Evolutionary conservation across 2,329 filamentous ascomycete species (phyloP).

Genomic region (Parascedosporium putredinis): DNA sequence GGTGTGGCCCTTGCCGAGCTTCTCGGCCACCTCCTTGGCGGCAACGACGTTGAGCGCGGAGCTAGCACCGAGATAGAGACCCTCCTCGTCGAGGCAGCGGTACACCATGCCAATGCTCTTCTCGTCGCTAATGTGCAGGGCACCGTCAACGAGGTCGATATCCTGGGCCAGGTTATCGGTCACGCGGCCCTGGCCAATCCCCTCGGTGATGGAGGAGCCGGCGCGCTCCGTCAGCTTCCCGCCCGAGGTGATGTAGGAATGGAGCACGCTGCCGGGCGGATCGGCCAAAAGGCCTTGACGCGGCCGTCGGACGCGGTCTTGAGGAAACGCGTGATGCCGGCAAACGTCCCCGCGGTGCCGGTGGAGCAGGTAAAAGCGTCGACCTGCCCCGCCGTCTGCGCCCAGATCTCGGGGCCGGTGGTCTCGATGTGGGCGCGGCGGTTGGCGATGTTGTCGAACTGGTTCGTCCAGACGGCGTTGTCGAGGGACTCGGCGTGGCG

Average conservation of each 20-base stretch:
- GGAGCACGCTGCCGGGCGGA: constrained; percentile 84
- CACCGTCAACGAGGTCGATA: constrained; percentile 73
- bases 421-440: constrained; percentile 91
- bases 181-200: constrained; percentile 90
- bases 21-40: constrained; percentile 85
- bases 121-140: constrained; percentile 76
- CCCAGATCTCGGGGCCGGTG: constrained; percentile 95
- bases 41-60: constrained; percentile 92
- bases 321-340: constrained; percentile 77
- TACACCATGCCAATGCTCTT: constrained; percentile 98
- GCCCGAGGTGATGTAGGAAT: constrained; percentile 80
- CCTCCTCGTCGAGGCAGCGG: constrained; percentile 88
- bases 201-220: constrained; percentile 90
- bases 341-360: constrained; percentile 84
- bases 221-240: constrained; percentile 71
- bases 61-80: constrained; percentile 87
- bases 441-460: constrained; percentile 96
- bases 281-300: constrained; percentile 88
- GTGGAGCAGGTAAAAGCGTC: constrained; percentile 95
- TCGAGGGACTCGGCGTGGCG: constrained; percentile 78
- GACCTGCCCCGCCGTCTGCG: constrained; percentile 73
- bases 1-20: constrained; percentile 76
- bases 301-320: constrained; percentile 70
- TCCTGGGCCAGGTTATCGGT: constrained; percentile 92
- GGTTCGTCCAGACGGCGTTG: constrained; percentile 96